These are phyloP conservation scores for Fragilaria crotonensis DNA, from an alignment of 108 stramenopile species.

Conservation along the genomic window DNA sequence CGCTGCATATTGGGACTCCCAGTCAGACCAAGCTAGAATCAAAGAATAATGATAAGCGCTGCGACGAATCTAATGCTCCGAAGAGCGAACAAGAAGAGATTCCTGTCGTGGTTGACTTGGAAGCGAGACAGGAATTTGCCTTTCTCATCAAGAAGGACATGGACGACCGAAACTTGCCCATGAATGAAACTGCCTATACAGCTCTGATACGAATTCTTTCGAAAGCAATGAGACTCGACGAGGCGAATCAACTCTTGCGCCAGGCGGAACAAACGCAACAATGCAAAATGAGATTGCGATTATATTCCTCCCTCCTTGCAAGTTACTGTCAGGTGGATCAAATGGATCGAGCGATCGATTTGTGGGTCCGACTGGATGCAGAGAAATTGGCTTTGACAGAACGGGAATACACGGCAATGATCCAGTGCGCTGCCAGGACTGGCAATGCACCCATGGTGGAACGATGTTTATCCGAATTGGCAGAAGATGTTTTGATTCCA, in stretches of 20 bases:
- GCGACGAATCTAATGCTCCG: constrained; percentile 13
- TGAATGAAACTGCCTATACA: constrained; percentile 75
- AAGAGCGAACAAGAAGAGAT: not conserved
- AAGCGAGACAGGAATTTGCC: constrained; percentile 49
- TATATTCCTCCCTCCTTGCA: constrained; percentile 55
- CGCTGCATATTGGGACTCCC: constrained; percentile 69
- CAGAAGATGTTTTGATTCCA: constrained; percentile 73
- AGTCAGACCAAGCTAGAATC: constrained; percentile 17
- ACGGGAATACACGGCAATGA: constrained; percentile 51
- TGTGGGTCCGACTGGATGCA: constrained; percentile 49
- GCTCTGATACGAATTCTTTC: constrained; percentile 67
- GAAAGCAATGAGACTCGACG: constrained; percentile 31
- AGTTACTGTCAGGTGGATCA: constrained; percentile 49
- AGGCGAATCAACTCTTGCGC: constrained; percentile 40
- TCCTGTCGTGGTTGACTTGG: constrained; percentile 6
- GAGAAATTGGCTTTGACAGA: constrained; percentile 40
- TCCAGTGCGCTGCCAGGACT: constrained; percentile 42
- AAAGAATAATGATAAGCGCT: not conserved
- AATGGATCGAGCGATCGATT: constrained; percentile 29
- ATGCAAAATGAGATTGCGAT: constrained; percentile 67
- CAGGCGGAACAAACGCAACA: constrained; percentile 64
- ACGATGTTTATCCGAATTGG: constrained; percentile 60
- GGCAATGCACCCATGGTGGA: constrained; percentile 45
- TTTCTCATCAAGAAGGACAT: constrained; percentile 63
- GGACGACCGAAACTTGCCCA: constrained; percentile 36